Evolutionary conservation across 306 rosid genomes (phyloP).

Genomic region (Begonia peltatifolia): DNA sequence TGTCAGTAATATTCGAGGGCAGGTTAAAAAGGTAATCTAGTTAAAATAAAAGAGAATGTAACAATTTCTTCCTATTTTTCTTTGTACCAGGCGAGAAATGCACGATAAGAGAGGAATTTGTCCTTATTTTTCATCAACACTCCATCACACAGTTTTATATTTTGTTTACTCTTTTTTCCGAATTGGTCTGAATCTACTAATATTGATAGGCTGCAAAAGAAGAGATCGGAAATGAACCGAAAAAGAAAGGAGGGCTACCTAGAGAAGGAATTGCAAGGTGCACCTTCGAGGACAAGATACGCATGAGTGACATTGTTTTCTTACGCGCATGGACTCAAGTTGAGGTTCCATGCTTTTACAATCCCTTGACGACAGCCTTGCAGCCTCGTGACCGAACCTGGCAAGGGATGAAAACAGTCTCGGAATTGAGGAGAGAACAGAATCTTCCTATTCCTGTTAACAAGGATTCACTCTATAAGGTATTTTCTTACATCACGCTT

Average conservation of each 20-base stretch:
- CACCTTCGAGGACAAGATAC: conserved; percentile 90
- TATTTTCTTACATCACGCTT: conserved; percentile 8
- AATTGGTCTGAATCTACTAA: conserved; percentile 3
- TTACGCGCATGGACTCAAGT: conserved; percentile 88
- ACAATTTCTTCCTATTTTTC: background rate
- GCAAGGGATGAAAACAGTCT: conserved; percentile 88
- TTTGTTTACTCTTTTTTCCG: conserved; percentile 8
- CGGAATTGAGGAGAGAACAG: conserved; percentile 73
- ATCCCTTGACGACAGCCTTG: conserved; percentile 74
- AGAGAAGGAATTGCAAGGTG: conserved; percentile 94
- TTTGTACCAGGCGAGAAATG: too few species aligned
- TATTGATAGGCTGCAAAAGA: conserved; percentile 76
- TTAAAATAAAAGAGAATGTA: conserved; percentile 4
- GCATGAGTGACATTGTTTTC: conserved; percentile 94
- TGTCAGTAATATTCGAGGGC: conserved; percentile 89
- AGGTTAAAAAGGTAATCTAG: conserved; percentile 77
- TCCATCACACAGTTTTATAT: background rate
- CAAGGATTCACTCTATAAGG: conserved; percentile 88
- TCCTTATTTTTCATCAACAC: background rate
- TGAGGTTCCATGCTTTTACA: conserved; percentile 63
- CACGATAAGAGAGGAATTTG: too few species aligned
- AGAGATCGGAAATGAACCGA: conserved; percentile 69
- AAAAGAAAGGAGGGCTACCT: conserved; percentile 51
- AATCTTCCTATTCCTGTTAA: conserved; percentile 61
- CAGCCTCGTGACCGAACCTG: conserved; percentile 73